Conservation (phyloP, 1,139 yeast species). For the Pichia sorboxylosa region DNA sequence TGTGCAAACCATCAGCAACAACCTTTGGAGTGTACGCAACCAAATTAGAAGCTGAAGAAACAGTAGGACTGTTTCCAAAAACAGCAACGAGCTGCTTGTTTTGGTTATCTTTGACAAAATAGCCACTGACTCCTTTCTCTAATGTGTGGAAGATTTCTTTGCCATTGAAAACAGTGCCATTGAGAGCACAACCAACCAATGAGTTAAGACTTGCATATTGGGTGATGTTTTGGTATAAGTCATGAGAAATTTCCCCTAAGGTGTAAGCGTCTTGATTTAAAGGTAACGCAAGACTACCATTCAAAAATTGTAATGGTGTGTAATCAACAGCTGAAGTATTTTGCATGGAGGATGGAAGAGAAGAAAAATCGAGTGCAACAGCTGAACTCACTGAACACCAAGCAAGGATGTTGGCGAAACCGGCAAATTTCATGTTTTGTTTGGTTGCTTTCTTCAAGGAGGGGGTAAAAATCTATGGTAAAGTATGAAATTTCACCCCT, state of each 20-base stretch:
- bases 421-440: background rate
- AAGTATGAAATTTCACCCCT: too few relatives aligned
- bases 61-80: constrained; percentile 1
- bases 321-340: constrained; percentile 1
- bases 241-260: background rate
- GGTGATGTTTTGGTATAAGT: background rate
- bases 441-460: too few relatives aligned
- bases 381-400: background rate
- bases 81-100: constrained; percentile 3
- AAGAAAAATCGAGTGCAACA: background rate
- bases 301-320: constrained; percentile 2
- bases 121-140: background rate
- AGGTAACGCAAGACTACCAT: constrained; percentile 2
- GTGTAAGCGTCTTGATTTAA: background rate
- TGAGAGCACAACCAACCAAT: constrained; percentile 1
- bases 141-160: constrained; percentile 4
- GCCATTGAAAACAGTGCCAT: constrained; percentile 2
- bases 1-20: constrained; percentile 2
- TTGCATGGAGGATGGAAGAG: background rate
- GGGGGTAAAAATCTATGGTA: too few relatives aligned
- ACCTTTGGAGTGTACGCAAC: constrained; percentile 2
- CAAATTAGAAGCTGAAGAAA: background rate
- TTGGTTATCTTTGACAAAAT: constrained; percentile 2
- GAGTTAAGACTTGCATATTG: constrained; percentile 1
- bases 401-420: background rate